Conservation (phyloP, 1,139 yeast genomes). For the Sugiyamaella grinbergsii region DNA sequence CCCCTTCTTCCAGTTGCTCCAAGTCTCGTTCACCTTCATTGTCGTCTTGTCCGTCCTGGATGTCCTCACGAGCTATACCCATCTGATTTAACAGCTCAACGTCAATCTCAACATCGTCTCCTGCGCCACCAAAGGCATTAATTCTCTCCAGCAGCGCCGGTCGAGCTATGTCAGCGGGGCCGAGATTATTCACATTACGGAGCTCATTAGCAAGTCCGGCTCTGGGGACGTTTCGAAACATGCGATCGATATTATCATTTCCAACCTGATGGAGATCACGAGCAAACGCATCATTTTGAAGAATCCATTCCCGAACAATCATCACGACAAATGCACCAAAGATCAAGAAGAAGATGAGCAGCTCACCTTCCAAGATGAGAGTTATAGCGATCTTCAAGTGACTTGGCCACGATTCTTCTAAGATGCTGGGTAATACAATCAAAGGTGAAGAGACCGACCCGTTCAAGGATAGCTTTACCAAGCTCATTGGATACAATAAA, state of each 20-base stretch:
- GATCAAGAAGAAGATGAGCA: slow-evolving; percentile 35
- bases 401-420: slow-evolving; percentile 10
- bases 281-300: slow-evolving; percentile 36
- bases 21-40: not conserved
- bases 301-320: slow-evolving; percentile 45
- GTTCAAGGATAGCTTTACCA: slow-evolving; percentile 1
- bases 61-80: too few species aligned
- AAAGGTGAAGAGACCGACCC: slow-evolving; percentile 8
- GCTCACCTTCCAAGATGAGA: slow-evolving; percentile 40
- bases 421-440: slow-evolving; percentile 13
- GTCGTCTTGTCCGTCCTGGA: not conserved
- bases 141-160: not conserved
- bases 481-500: slow-evolving; percentile 16
- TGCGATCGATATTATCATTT: slow-evolving; percentile 4
- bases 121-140: not conserved
- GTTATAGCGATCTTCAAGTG: slow-evolving; percentile 17
- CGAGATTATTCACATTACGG: not conserved
- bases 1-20: too few species aligned
- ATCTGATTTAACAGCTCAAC: too few species aligned
- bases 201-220: too few species aligned
- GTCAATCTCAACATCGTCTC: not conserved
- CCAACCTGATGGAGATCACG: slow-evolving; percentile 25
- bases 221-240: slow-evolving; percentile 4
- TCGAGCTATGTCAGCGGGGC: not conserved
- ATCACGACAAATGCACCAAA: slow-evolving; percentile 37